Percentiles rank a stretch among this genome's conserved stretches.
phyloP scores from a whole-genome alignment of 1,284 basidiomycete species.

The Rhodotorula sp. region DNA sequence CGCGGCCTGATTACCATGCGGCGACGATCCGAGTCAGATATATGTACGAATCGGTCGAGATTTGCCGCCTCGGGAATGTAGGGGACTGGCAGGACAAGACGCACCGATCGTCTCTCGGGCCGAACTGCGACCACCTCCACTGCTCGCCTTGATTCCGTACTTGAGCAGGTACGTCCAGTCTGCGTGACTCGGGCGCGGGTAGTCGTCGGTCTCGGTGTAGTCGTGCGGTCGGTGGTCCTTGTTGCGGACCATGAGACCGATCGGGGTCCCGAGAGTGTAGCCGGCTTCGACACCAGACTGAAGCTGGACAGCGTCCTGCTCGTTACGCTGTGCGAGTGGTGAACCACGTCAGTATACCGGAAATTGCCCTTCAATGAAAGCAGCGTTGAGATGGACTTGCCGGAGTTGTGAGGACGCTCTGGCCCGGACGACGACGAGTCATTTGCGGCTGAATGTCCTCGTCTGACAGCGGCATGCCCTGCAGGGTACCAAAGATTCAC shows the following conservation, averaged over 20 bases:
- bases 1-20: constrained; percentile 64
- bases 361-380: neutral
- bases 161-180: constrained; percentile 99
- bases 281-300: constrained; percentile 94
- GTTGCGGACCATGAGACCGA: constrained; percentile 92
- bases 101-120: constrained; percentile 94
- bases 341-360: neutral
- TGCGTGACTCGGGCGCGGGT: constrained; percentile 94
- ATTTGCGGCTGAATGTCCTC: constrained; percentile 90
- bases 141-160: constrained; percentile 95
- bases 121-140: constrained; percentile 88
- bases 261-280: constrained; percentile 94
- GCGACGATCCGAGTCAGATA: no score
- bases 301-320: constrained; percentile 90
- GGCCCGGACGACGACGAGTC: constrained; percentile 86
- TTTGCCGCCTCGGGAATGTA: no score
- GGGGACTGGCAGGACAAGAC: constrained; percentile 21
- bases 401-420: constrained; percentile 94
- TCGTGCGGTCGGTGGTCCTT: constrained; percentile 98
- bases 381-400: constrained; percentile 55
- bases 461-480: constrained; percentile 79
- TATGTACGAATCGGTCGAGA: no score
- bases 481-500: neutral
- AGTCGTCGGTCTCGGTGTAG: constrained; percentile 96
- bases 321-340: constrained; percentile 67